Evolutionary conservation across 805 yeast species (phyloP).

Genomic region (Saccharomycopsis oosterbeekiorum): DNA sequence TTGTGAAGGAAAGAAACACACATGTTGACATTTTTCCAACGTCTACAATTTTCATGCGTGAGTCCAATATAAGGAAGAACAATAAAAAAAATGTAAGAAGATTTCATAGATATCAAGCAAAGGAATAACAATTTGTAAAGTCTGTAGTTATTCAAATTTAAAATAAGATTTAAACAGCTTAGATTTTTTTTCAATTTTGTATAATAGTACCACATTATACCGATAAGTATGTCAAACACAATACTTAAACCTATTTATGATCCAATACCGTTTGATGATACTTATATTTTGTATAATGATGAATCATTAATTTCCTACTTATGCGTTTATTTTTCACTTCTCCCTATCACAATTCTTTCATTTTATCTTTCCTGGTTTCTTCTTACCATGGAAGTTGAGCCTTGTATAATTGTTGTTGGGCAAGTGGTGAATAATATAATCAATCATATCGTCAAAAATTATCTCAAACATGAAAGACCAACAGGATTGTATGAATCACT

Average conservation of each 20-base stretch:
- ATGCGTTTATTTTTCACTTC: slow-evolving; percentile 64
- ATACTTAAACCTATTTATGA: slow-evolving; percentile 13
- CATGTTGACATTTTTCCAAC: too few species aligned
- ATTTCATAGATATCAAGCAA: too few species aligned
- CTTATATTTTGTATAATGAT: slow-evolving; percentile 73
- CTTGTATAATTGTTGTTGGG: slow-evolving; percentile 75
- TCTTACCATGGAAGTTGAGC: slow-evolving; percentile 74
- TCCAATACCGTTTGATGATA: slow-evolving; percentile 68
- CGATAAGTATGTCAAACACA: background rate
- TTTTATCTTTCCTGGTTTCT: slow-evolving; percentile 81
- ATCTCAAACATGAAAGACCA: slow-evolving; percentile 71
- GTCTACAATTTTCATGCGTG: too few species aligned
- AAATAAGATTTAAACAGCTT: too few species aligned
- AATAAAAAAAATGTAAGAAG: too few species aligned
- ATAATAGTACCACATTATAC: background rate
- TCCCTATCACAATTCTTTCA: slow-evolving; percentile 70
- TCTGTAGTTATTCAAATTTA: too few species aligned
- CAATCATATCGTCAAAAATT: slow-evolving; percentile 57
- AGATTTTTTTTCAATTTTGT: too few species aligned
- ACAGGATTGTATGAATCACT: slow-evolving; percentile 28
- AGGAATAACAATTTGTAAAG: too few species aligned
- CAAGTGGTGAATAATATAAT: slow-evolving; percentile 69
- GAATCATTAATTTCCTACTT: slow-evolving; percentile 47
- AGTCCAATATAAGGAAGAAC: too few species aligned
- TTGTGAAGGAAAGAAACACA: too few species aligned